Percentiles rank a stretch among this genome's conserved stretches.
Conservation (phyloP, 306 rosid genomes). For the Rubus idaeus region DNA sequence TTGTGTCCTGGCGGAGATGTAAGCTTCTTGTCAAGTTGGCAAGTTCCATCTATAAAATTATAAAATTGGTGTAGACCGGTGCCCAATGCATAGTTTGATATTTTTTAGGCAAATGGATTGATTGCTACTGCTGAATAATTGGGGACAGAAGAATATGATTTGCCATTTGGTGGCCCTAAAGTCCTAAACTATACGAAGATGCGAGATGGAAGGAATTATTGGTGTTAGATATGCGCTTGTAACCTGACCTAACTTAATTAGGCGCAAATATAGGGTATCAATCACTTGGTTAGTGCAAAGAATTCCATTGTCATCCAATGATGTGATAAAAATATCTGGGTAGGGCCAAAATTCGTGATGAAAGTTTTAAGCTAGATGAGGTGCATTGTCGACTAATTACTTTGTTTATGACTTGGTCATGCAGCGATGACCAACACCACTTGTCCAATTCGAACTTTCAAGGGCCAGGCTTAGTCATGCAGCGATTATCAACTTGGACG, state of each 20-base stretch:
- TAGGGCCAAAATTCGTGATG: constrained; percentile 1
- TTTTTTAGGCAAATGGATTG: neutral
- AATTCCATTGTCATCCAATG: neutral
- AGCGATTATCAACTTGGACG: neutral
- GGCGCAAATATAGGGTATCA: neutral
- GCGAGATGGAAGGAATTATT: neutral
- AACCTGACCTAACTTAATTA: constrained; percentile 2
- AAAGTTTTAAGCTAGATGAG: neutral
- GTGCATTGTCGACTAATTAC: neutral
- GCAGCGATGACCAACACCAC: neutral
- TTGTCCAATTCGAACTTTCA: neutral
- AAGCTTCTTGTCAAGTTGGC: neutral
- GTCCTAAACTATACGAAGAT: neutral
- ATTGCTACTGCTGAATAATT: neutral
- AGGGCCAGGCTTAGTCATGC: too few relatives aligned
- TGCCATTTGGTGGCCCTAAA: neutral
- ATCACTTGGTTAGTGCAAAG: neutral
- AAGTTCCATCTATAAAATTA: neutral
- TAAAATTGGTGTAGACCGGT: neutral
- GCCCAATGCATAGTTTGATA: neutral
- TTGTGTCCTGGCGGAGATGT: neutral
- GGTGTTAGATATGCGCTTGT: neutral
- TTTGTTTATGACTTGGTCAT: neutral
- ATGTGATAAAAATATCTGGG: neutral
- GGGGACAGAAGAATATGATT: neutral